Percentiles rank a stretch among this genome's conserved stretches.
These are phyloP conservation scores for Globisporangium cederbergense DNA, from an alignment of 352 stramenopile species.

Conservation along the genomic window DNA sequence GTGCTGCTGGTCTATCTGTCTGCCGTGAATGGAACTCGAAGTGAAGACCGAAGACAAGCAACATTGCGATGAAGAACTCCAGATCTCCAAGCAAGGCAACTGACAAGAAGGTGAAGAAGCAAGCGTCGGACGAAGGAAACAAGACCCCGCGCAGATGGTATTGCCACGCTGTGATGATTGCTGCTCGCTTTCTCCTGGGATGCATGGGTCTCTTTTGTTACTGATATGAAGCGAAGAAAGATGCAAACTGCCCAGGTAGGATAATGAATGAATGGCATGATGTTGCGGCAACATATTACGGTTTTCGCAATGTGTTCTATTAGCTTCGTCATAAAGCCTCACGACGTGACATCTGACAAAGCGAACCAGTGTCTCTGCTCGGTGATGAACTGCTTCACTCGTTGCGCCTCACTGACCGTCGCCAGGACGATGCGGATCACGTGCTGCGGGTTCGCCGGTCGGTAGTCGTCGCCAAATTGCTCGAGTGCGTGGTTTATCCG, in stretches of 20 bases:
- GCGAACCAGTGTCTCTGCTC: conserved; percentile 7
- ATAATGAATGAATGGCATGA: conserved; percentile 3
- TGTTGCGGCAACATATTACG: not conserved
- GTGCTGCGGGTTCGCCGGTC: conserved; percentile 53
- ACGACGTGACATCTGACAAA: conserved; percentile 3
- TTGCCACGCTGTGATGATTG: not conserved
- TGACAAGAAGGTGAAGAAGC: conserved; percentile 2
- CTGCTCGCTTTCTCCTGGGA: conserved; percentile 5
- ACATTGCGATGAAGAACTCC: not conserved
- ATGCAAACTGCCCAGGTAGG: conserved; percentile 2
- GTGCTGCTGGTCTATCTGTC: conserved; percentile 10
- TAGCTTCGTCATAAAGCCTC: not conserved
- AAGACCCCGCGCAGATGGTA: conserved; percentile 4
- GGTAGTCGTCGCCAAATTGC: conserved; percentile 68
- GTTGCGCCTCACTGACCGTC: conserved; percentile 34
- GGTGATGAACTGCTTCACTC: conserved; percentile 40
- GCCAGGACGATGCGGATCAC: conserved; percentile 53
- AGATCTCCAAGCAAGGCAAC: not conserved
- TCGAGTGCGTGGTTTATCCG: conserved; percentile 35
- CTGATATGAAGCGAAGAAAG: conserved; percentile 3
- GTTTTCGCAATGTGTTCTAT: conserved; percentile 10
- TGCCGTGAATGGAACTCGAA: conserved; percentile 12
- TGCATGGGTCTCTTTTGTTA: conserved; percentile 3
- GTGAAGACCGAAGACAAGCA: conserved; percentile 11
- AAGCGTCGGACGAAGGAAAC: conserved; percentile 1